Percentiles rank a stretch among this genome's conserved stretches.
These are phyloP conservation scores for Penicillium decumbens DNA, from an alignment of 2,329 filamentous ascomycete genomes.

Conservation along the genomic window DNA sequence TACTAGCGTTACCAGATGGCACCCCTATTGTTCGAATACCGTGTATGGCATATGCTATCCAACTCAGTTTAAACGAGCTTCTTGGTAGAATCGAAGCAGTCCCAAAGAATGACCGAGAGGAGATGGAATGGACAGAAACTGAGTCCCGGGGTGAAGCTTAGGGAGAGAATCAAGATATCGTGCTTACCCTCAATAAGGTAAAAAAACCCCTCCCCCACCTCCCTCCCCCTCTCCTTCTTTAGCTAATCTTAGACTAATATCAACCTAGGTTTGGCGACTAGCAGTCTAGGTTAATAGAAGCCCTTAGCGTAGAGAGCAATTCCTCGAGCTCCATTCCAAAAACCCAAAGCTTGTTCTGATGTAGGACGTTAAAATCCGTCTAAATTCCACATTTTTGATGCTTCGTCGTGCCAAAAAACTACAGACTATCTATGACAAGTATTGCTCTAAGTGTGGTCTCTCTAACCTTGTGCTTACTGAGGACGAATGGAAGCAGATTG, in stretches of 20 bases:
- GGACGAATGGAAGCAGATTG: neutral
- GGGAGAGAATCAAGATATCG: neutral
- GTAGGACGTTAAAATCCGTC: neutral
- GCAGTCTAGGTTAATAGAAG: neutral
- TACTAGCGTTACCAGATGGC: neutral
- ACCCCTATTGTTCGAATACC: neutral
- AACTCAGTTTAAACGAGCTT: slow-evolving; percentile 1
- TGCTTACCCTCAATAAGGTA: neutral
- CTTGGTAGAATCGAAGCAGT: neutral
- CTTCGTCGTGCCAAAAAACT: neutral
- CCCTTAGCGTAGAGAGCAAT: neutral
- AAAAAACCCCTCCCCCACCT: neutral
- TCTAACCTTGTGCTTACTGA: neutral
- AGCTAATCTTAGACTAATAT: neutral
- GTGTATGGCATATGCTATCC: neutral
- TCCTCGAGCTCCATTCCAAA: neutral
- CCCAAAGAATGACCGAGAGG: neutral
- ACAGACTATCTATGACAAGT: neutral
- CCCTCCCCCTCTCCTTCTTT: too few species aligned
- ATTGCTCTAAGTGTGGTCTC: too few species aligned
- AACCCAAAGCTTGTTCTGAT: neutral
- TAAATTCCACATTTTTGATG: neutral
- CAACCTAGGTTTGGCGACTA: neutral
- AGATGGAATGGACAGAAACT: neutral
- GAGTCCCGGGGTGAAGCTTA: neutral